Conservation (phyloP, 2,329 filamentous ascomycete genomes). For the Phialophora chinensis region DNA sequence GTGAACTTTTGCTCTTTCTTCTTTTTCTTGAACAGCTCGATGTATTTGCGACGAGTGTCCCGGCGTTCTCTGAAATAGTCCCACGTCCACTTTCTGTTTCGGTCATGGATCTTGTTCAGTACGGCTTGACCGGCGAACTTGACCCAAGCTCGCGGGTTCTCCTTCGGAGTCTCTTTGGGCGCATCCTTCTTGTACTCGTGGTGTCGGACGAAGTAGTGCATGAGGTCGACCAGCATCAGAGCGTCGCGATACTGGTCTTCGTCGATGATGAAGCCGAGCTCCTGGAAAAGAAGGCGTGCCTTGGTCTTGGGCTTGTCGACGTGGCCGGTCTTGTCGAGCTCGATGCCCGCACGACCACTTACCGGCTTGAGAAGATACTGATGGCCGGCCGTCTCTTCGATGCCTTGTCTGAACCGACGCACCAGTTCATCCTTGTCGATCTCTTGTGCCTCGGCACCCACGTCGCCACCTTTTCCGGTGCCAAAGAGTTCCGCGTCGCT, state of each 20-base stretch:
- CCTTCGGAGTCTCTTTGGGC: slow-evolving; percentile 81
- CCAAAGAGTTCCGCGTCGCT: slow-evolving; percentile 87
- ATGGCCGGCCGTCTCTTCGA: slow-evolving; percentile 76
- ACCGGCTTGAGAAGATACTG: slow-evolving; percentile 97
- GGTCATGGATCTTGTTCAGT: slow-evolving; percentile 90
- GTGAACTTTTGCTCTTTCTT: slow-evolving; percentile 74
- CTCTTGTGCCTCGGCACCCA: slow-evolving; percentile 62
- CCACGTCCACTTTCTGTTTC: slow-evolving; percentile 94
- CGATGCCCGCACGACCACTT: slow-evolving; percentile 90
- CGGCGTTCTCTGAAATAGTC: slow-evolving; percentile 90
- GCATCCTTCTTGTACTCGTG: slow-evolving; percentile 95
- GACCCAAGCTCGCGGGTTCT: slow-evolving; percentile 91
- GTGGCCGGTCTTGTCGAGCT: slow-evolving; percentile 91
- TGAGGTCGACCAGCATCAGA: slow-evolving; percentile 96
- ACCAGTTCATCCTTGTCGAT: slow-evolving; percentile 79
- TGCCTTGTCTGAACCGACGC: slow-evolving; percentile 75
- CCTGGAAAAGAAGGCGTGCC: slow-evolving; percentile 89
- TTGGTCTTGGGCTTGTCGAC: slow-evolving; percentile 82
- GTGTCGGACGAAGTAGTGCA: slow-evolving; percentile 97
- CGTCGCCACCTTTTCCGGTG: slow-evolving; percentile 74
- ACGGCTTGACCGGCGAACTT: slow-evolving; percentile 89
- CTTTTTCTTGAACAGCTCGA: slow-evolving; percentile 94
- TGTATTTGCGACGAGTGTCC: slow-evolving; percentile 87
- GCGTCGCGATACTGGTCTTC: slow-evolving; percentile 97
- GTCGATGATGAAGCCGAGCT: slow-evolving; percentile 96